Evolutionary conservation across 2,329 filamentous ascomycete species (phyloP).

Genomic region (Thelonectria discophora): DNA sequence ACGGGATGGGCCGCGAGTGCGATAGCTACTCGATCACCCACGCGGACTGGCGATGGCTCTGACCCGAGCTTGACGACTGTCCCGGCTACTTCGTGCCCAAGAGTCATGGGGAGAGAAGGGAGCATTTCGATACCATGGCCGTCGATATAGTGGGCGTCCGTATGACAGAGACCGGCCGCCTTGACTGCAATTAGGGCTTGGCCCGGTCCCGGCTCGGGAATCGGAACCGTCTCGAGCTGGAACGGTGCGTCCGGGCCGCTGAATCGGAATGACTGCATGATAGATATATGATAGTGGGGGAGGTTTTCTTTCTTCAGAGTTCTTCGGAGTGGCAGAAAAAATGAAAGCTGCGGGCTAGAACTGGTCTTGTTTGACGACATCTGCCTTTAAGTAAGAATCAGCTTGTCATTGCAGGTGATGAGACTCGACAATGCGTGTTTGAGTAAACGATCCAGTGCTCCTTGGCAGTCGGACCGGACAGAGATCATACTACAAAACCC

Average conservation of each 20-base stretch:
- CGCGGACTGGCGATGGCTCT: conserved; percentile 10
- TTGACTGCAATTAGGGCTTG: conserved; percentile 22
- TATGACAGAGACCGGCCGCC: conserved; percentile 25
- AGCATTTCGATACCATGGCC: conserved; percentile 16
- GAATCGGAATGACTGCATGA: conserved; percentile 26
- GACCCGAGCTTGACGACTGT: conserved; percentile 22
- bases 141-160: conserved; percentile 21
- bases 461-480: neutral
- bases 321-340: neutral
- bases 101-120: conserved; percentile 15
- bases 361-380: neutral
- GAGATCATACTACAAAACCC: neutral
- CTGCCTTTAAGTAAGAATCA: too few species aligned
- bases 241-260: neutral
- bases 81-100: conserved; percentile 23
- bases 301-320: neutral
- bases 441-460: neutral
- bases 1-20: conserved; percentile 23
- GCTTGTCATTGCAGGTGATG: neutral
- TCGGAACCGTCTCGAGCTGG: conserved; percentile 12
- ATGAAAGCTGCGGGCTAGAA: neutral
- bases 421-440: neutral
- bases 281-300: neutral
- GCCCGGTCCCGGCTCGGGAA: conserved; percentile 17
- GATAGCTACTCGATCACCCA: conserved; percentile 22